Conservation (phyloP, 225 moss, liverwort and hornwort genomes). For the Marchantia paleacea region DNA sequence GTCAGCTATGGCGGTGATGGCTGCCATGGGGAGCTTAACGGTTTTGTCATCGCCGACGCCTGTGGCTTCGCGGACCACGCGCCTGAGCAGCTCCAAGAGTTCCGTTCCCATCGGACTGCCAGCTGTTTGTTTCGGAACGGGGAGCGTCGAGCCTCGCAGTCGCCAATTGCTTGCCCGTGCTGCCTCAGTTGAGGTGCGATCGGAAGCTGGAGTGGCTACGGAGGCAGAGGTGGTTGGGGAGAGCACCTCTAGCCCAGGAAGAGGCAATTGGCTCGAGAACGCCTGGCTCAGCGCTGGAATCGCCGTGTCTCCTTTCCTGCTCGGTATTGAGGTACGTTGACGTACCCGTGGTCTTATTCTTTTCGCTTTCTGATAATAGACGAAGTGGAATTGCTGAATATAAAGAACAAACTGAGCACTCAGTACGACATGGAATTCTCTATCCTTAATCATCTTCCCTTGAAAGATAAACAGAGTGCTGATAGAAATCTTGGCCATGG, state of each 20-base stretch:
- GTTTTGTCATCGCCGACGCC: neutral
- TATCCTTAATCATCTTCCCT: no score
- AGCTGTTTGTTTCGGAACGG: neutral
- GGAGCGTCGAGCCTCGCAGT: neutral
- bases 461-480: neutral
- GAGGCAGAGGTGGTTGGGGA: conserved; percentile 2
- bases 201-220: neutral
- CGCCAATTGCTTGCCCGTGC: neutral
- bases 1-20: conserved; percentile 32
- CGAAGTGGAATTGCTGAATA: neutral
- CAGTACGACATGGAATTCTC: neutral
- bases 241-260: neutral
- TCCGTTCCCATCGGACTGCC: conserved; percentile 3
- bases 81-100: neutral
- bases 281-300: conserved; percentile 45
- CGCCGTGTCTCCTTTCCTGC: conserved; percentile 46
- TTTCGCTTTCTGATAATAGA: neutral
- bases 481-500: neutral
- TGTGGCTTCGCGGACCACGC: neutral
- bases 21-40: conserved; percentile 15
- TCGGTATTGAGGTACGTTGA: conserved; percentile 45
- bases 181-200: neutral
- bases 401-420: neutral
- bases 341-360: neutral
- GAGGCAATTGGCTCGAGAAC: conserved; percentile 37